Percentiles rank a stretch among this genome's conserved stretches.
These are phyloP conservation scores for Telopea speciosissima DNA, from an alignment of 177 flowering plant genomes.

Conservation along the genomic window DNA sequence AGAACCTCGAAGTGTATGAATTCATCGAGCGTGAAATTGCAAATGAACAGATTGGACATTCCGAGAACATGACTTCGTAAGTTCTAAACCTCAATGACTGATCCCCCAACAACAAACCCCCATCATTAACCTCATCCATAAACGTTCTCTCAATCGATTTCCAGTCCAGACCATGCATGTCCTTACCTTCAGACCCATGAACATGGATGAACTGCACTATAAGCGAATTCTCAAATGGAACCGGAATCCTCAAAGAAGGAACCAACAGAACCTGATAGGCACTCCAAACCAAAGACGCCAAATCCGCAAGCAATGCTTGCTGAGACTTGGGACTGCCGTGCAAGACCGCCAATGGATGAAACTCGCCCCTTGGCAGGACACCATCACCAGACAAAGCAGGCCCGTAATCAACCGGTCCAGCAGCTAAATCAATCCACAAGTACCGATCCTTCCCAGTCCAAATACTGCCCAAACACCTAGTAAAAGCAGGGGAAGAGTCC, in stretches of 20 bases:
- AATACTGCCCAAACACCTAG: slow-evolving; percentile 59
- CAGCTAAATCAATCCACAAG: slow-evolving; percentile 81
- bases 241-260: slow-evolving; percentile 90
- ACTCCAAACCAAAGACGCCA: slow-evolving; percentile 77
- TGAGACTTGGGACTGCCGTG: slow-evolving; percentile 84
- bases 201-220: slow-evolving; percentile 79
- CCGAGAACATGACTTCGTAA: slow-evolving; percentile 42
- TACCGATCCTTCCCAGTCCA: slow-evolving; percentile 86
- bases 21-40: slow-evolving; percentile 61
- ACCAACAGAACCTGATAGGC: slow-evolving; percentile 86
- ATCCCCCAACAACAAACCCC: slow-evolving; percentile 58
- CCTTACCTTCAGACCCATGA: slow-evolving; percentile 38
- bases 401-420: slow-evolving; percentile 93
- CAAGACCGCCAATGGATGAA: slow-evolving; percentile 70
- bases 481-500: slow-evolving; percentile 54
- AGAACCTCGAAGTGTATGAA: slow-evolving; percentile 80
- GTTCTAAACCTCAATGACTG: slow-evolving; percentile 66
- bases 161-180: slow-evolving; percentile 73
- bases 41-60: slow-evolving; percentile 74
- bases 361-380: slow-evolving; percentile 72
- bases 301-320: slow-evolving; percentile 64
- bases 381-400: slow-evolving; percentile 96
- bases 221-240: slow-evolving; percentile 59
- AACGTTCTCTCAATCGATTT: slow-evolving; percentile 60
- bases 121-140: slow-evolving; percentile 57